Percentiles rank a stretch among this genome's conserved stretches.
Evolutionary conservation across 192 early-diverging fungal genomes (phyloP).

Genomic region (Backusella macrospora): DNA sequence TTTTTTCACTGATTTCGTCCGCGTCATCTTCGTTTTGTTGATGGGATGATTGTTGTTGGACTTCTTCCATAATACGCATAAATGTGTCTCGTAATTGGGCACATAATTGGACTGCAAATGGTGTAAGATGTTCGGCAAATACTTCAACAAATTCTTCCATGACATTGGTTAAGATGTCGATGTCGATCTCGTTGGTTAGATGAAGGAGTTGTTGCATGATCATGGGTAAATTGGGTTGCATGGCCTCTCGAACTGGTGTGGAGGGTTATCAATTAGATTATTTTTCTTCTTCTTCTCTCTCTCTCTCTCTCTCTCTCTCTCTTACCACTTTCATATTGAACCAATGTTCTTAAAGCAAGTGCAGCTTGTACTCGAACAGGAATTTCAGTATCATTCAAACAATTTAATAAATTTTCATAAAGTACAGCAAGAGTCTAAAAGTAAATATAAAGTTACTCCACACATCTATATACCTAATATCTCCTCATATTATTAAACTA

Average conservation of each 20-base stretch:
- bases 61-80: constrained; percentile 79
- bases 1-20: constrained; percentile 75
- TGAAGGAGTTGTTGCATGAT: constrained; percentile 86
- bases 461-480: too few relatives aligned
- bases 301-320: too few relatives aligned
- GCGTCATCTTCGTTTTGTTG: constrained; percentile 50
- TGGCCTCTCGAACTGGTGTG: constrained; percentile 57
- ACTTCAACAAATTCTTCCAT: constrained; percentile 92
- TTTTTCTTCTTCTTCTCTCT: too few relatives aligned
- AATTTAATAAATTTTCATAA: constrained; percentile 55
- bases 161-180: constrained; percentile 80
- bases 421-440: constrained; percentile 44
- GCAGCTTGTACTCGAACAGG: constrained; percentile 91
- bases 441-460: constrained; percentile 19
- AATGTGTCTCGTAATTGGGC: constrained; percentile 86
- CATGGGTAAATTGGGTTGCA: constrained; percentile 78
- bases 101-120: constrained; percentile 90
- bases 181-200: constrained; percentile 91
- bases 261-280: background rate
- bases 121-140: constrained; percentile 88
- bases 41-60: constrained; percentile 47
- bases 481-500: background rate
- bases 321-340: constrained; percentile 65
- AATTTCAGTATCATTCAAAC: constrained; percentile 77
- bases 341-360: constrained; percentile 77